Base-by-base conservation (phyloP, 1,284 basidiomycete genomes). In the Tilletia horrida region DNA sequence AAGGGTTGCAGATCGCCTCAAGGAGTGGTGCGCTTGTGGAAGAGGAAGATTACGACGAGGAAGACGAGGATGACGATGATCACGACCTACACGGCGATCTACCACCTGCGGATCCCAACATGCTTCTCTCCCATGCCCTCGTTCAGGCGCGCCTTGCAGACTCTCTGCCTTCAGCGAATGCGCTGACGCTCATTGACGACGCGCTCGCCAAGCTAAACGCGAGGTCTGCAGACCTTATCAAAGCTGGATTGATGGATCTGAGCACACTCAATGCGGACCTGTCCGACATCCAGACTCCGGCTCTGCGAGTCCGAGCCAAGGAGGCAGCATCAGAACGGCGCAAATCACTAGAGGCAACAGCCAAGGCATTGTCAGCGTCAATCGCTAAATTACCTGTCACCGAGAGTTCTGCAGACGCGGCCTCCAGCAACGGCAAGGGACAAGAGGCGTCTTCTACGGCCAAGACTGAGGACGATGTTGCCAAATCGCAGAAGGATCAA, bases 111-210 rank as follows among this genome's bases (percentile, higher is more conserved):
- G 55, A 59, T 29, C 71, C 76, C 14, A 77, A 75, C 63, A 69
- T 81, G 61, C 73, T 79, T 70, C 72, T 81, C 35, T 74, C 73
- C 52, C 79, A 81, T 45, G 79, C 76, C 1, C 64, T 80, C 29
- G 74, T 81, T 23, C 79, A 80, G 69, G 71, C 72, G n/a, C 72
- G 71, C 31, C 68, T 80, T 29, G 70, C 74, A 2, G 68, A 71
- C 2, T 70, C 72, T n/a, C 73, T 76, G 50, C 71, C 71, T 52
- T 81, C 78, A 78, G 74, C 76, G 63, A 67, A 69, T 55, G 59
- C 77, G 7, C 68, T 76, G 14, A 70, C 69, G 13, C 67, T 77
- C 69, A 74, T 81, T 70, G 73, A 76, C 44, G 67, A 67, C 72
- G 43, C 67, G 69, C 16, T 40, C 21, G 21, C 11, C 40, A 23